These are phyloP conservation scores for Pseudovirgaria hyperparasitica DNA, from an alignment of 2,329 filamentous ascomycete species.

Conservation along the genomic window DNA sequence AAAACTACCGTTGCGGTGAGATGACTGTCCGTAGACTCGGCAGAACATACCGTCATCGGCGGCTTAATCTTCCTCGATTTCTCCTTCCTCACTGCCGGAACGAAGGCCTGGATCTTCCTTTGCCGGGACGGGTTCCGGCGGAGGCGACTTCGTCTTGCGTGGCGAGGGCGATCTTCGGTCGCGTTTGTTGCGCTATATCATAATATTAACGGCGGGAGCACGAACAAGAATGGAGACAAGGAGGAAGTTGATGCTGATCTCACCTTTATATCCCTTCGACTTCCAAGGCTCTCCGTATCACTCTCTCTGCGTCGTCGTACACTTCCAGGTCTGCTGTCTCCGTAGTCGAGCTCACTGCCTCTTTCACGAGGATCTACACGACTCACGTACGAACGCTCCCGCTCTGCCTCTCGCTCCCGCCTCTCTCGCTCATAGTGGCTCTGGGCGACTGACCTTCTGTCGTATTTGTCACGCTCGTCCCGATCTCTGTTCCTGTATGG, in stretches of 20 bases:
- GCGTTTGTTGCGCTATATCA: no score
- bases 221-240: neutral
- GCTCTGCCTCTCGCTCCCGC: conserved; percentile 76
- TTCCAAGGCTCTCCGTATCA: conserved; percentile 45
- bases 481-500: conserved; percentile 28
- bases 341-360: conserved; percentile 83
- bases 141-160: conserved; percentile 38
- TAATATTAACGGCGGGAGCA: conserved; percentile 8
- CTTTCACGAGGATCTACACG: conserved; percentile 65
- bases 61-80: conserved; percentile 68
- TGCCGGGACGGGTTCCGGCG: conserved; percentile 15
- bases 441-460: conserved; percentile 44
- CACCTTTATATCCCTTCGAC: conserved; percentile 31
- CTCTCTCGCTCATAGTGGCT: conserved; percentile 75
- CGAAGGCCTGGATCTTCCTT: conserved; percentile 52
- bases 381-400: conserved; percentile 71
- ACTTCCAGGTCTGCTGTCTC: conserved; percentile 50
- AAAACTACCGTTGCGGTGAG: no score
- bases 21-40: no score
- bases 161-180: conserved; percentile 45
- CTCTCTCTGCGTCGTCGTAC: conserved; percentile 61
- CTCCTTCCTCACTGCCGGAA: conserved; percentile 91
- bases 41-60: conserved; percentile 3
- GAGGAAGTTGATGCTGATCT: conserved; percentile 7
- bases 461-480: conserved; percentile 21